These are phyloP conservation scores for Rosa rugosa DNA, from an alignment of 306 rosid species.

Conservation along the genomic window DNA sequence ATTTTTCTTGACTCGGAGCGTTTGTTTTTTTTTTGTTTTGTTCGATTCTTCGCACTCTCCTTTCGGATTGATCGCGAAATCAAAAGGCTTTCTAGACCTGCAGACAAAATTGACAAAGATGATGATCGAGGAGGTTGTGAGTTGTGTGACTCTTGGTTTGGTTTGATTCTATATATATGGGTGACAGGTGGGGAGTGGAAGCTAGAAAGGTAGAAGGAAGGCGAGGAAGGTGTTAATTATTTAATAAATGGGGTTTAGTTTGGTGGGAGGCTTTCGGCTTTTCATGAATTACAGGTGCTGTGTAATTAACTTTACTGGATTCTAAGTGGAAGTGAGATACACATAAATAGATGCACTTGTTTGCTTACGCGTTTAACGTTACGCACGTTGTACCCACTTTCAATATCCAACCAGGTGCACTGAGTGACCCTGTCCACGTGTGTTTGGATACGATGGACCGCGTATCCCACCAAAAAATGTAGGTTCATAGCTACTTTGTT, in stretches of 20 bases:
- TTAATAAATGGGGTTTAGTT: not conserved
- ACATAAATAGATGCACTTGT: not conserved
- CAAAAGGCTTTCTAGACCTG: too few relatives aligned
- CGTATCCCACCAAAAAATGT: too few relatives aligned
- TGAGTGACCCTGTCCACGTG: not conserved
- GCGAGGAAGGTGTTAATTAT: slow-evolving; percentile 3
- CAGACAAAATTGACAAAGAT: too few relatives aligned
- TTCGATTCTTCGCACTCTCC: too few relatives aligned
- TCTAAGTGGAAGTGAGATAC: not conserved
- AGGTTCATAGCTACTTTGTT: too few relatives aligned
- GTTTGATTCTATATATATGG: not conserved
- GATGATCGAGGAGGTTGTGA: not conserved
- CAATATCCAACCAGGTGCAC: not conserved
- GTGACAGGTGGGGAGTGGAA: not conserved
- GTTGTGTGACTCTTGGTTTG: not conserved
- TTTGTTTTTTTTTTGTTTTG: too few relatives aligned
- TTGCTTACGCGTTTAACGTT: not conserved
- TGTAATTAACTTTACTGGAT: not conserved
- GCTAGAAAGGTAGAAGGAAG: not conserved
- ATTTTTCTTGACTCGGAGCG: not conserved
- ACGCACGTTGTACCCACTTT: not conserved
- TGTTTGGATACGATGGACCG: not conserved
- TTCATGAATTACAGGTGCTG: slow-evolving; percentile 10
- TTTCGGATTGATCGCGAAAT: too few relatives aligned
- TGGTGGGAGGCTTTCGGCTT: not conserved